Evolutionary conservation across 495 filamentous ascomycete species (phyloP).

Genomic region (Neurospora sp.): DNA sequence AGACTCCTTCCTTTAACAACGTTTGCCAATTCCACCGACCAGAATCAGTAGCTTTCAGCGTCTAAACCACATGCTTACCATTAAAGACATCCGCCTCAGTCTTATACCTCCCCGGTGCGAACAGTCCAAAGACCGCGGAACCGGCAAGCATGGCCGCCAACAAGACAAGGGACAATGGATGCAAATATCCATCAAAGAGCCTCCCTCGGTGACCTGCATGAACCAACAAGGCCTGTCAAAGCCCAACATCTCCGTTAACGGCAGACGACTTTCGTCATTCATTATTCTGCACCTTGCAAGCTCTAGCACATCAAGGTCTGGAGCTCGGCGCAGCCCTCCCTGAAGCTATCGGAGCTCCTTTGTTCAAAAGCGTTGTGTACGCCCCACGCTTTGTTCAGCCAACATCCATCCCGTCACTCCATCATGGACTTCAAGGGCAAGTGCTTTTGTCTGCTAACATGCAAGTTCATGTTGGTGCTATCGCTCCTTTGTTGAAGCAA

Average conservation of each 20-base stretch:
- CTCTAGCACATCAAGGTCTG: neutral
- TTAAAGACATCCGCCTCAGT: neutral
- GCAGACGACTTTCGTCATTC: neutral
- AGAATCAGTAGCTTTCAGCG: neutral
- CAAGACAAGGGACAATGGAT: neutral
- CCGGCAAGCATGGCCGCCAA: neutral
- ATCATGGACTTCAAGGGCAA: neutral
- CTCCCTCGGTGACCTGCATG: neutral
- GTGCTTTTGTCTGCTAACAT: neutral
- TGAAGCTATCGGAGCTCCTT: neutral
- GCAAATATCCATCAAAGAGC: neutral
- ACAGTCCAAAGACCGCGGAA: neutral
- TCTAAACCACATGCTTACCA: neutral
- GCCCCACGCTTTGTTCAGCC: neutral
- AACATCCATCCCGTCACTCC: neutral
- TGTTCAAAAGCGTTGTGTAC: neutral
- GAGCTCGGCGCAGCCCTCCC: neutral
- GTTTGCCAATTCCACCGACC: neutral
- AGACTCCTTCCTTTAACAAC: neutral
- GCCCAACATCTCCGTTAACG: neutral
- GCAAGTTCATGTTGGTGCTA: neutral
- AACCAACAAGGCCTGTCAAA: neutral
- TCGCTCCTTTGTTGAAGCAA: neutral
- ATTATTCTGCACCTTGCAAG: neutral
- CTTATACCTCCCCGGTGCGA: neutral